Conservation (phyloP, 129 eudicot genomes). For the Artemisia annua region DNA sequence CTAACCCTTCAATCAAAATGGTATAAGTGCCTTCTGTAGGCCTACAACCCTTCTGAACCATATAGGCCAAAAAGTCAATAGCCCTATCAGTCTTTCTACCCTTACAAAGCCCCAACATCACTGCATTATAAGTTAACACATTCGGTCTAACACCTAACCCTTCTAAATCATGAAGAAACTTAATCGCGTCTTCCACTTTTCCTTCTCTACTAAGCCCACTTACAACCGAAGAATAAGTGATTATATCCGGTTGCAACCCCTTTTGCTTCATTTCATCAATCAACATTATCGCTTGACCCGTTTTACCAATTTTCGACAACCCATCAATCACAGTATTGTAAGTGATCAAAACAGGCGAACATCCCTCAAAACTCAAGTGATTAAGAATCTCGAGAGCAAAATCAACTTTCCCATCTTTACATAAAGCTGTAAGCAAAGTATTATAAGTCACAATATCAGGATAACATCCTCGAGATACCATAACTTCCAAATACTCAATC, state of each 20-base stretch:
- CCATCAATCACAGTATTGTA: constrained; percentile 87
- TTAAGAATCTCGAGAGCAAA: constrained; percentile 68
- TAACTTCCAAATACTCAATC: constrained; percentile 69
- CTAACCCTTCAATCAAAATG: constrained; percentile 76
- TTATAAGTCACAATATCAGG: constrained; percentile 88
- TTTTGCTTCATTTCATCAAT: constrained; percentile 73
- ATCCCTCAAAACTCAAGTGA: constrained; percentile 64
- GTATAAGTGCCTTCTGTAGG: constrained; percentile 79
- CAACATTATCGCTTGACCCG: constrained; percentile 52
- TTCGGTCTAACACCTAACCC: constrained; percentile 59
- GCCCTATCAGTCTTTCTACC: constrained; percentile 74
- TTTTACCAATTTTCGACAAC: constrained; percentile 69
- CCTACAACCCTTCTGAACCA: constrained; percentile 76
- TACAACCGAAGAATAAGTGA: constrained; percentile 67
- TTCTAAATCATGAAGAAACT: constrained; percentile 60
- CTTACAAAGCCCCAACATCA: constrained; percentile 84
- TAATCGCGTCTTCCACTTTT: constrained; percentile 71
- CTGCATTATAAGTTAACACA: constrained; percentile 62
- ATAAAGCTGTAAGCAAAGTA: constrained; percentile 69
- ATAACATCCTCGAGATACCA: constrained; percentile 78
- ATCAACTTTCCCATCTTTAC: constrained; percentile 86
- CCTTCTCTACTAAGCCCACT: constrained; percentile 79
- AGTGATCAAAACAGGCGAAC: constrained; percentile 78
- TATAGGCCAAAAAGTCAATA: constrained; percentile 65
- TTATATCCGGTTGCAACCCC: constrained; percentile 70